These are phyloP conservation scores for Geotrichum bryndzae DNA, from an alignment of 1,139 yeast genomes.

Conservation along the genomic window DNA sequence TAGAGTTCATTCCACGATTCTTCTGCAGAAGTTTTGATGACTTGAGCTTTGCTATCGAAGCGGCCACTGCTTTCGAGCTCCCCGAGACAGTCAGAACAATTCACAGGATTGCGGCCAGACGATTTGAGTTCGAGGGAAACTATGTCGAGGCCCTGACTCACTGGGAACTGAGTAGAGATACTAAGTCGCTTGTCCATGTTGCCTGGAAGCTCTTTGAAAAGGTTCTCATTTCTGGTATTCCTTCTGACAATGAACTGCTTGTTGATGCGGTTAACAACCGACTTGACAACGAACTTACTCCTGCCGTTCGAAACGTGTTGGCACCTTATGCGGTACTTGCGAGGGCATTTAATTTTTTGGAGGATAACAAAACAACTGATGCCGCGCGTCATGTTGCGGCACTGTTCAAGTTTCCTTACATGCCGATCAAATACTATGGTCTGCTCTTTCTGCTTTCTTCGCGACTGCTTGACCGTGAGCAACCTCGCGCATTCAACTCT, in stretches of 20 bases:
- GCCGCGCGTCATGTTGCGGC: conserved; percentile 43
- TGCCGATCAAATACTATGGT: conserved; percentile 52
- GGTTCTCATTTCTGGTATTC: conserved; percentile 45
- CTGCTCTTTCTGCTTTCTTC: conserved; percentile 35
- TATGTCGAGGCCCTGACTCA: conserved; percentile 60
- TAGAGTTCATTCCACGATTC: conserved; percentile 57
- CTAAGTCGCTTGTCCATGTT: conserved; percentile 38
- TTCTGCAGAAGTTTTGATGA: conserved; percentile 58
- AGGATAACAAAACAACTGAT: conserved; percentile 27
- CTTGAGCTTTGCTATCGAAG: conserved; percentile 70
- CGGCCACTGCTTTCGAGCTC: conserved; percentile 43
- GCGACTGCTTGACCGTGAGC: conserved; percentile 21
- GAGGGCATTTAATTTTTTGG: conserved; percentile 41
- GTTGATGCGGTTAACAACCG: conserved; percentile 29
- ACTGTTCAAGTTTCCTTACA: conserved; percentile 55
- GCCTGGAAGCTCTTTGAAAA: conserved; percentile 57
- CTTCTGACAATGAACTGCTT: conserved; percentile 19
- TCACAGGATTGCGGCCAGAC: conserved; percentile 25
- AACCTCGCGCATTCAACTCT: conserved; percentile 22
- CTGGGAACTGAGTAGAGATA: conserved; percentile 62
- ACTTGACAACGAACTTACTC: conserved; percentile 35
- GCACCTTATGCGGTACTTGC: conserved; percentile 68
- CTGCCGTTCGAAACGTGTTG: conserved; percentile 58
- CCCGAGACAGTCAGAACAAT: conserved; percentile 19
- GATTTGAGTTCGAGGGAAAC: conserved; percentile 30